Base-by-base conservation (phyloP, 305 asterid genomes). In the Solanum aculeatissimum region DNA sequence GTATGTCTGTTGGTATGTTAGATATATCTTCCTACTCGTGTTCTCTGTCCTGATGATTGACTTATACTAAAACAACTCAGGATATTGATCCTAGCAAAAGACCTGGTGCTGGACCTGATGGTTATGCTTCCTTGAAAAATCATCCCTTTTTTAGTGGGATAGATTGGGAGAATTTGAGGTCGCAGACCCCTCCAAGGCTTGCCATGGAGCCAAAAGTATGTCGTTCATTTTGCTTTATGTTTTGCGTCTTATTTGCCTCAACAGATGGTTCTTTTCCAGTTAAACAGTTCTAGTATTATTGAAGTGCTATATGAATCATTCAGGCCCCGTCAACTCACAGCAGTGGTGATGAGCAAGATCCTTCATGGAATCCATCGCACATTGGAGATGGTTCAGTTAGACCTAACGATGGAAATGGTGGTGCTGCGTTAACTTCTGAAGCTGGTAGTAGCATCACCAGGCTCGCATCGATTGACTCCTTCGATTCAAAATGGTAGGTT, bases 391-490 rank as follows among this genome's bases (percentile, higher is more conserved):
- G 95, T 87, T 88, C 92, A 11, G 89, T 85, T 80, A 92, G 86
- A 86, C 55, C 89, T 81, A 88, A 75, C 35, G 97, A 93, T 69
- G 97, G 91, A 84, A 91, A 88, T 83, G 89, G 85, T 51, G 92
- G 84, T 43, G 84, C 82, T 58, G 77, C 95, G 15, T 89, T 93
- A 19, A 88, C 91, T 87, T 92, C 97, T 68, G 99, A 92, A 81
- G 83, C 93, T 58, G 94, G 91, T 71, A 95, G 97, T 90, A 83
- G 98, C 90, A 83, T 97, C 87, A 94, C 98, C 70, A 91, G 98
- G 88, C 98, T 97, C 60, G 98, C 99, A 72, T 97, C 99, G 9
- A 97, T 97, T 21, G 99, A 97, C 88, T 97, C 99, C 57, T 97
- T 95, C 32, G 99, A 97, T 86, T 97, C 99, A 40, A 95, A 95